These are phyloP conservation scores for Coemansia sp. DNA, from an alignment of 192 early-diverging fungal genomes.

Conservation along the genomic window DNA sequence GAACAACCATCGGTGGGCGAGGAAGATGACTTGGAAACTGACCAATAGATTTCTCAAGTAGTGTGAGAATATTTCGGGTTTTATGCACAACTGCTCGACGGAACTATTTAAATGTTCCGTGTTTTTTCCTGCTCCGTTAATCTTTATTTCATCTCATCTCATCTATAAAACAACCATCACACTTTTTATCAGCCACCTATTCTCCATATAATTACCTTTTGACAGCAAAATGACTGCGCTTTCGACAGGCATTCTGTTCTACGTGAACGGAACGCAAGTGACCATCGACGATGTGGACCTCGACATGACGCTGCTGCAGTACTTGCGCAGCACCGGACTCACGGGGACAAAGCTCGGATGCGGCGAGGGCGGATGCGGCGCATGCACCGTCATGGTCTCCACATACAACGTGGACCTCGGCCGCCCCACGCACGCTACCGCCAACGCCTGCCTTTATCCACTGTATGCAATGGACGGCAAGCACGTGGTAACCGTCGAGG, in stretches of 20 bases:
- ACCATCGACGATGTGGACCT: slow-evolving; percentile 56
- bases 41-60: background rate
- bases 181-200: background rate
- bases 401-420: slow-evolving; percentile 50
- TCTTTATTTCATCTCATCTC: slow-evolving; percentile 5
- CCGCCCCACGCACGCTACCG: slow-evolving; percentile 44
- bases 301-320: slow-evolving; percentile 65
- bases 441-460: slow-evolving; percentile 74
- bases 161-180: background rate
- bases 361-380: slow-evolving; percentile 74
- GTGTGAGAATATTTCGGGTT: background rate
- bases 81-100: background rate
- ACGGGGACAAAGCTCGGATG: slow-evolving; percentile 83
- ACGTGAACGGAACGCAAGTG: slow-evolving; percentile 61
- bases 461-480: slow-evolving; percentile 72
- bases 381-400: slow-evolving; percentile 80
- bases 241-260: slow-evolving; percentile 49
- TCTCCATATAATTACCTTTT: background rate
- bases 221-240: background rate
- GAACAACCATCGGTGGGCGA: background rate
- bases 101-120: background rate
- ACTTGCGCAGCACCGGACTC: slow-evolving; percentile 62
- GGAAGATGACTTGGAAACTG: background rate
- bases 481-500: slow-evolving; percentile 83
- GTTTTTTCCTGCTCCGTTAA: background rate